Base-by-base conservation (phyloP, 495 filamentous ascomycete genomes). In the Hypoxylon lienhwacheense region DNA sequence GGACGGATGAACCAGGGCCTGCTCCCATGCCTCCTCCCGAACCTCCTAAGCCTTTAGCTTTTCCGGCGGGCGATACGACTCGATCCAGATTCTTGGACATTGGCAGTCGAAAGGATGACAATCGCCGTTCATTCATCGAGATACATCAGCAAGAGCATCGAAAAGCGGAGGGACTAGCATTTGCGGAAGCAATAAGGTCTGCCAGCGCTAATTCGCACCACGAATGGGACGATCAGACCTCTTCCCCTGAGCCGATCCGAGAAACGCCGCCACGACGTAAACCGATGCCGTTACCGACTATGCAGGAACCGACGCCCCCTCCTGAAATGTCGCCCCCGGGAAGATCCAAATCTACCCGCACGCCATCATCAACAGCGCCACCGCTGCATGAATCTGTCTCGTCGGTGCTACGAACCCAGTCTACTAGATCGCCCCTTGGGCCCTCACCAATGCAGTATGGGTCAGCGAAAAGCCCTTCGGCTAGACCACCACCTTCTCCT, bases 71-170 rank as follows among this genome's bases (percentile, higher is more conserved):
- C 4, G 53, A 53, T 24, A 54, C 61, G 45, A 35, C 41, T 2
- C 46, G 47, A 26, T 57, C 71, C 17, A 68, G 65, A 24, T 66
- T 69, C 21, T 53, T 77, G 5, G 73, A 63, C 47, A 60, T 43
- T 8, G 49, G 63, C 1, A 55, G 21, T 14, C 49, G 36, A 4
- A 66, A 68, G 28, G 74, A 79, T 34, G 75, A 79, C 17, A 69
- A 69, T 29, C 66, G 76, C 40, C 73, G 69, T 37, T 79, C 75
- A 1, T 74, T 77, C 33, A 75, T 79, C 34, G 76, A 79, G 34
- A 70, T 84, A 0, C 85, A 85, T n/a, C 73, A 78, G 39, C 83
- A 83, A n/a, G 77, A 85, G 67, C 89, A 90, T 82, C 76, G 85
- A 37, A 75, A 79, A 19, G 87, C 87, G 14, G 88, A 91, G 70